phyloP scores from a whole-genome alignment of 306 rosid genomes.

The Dryas alaskensis region DNA sequence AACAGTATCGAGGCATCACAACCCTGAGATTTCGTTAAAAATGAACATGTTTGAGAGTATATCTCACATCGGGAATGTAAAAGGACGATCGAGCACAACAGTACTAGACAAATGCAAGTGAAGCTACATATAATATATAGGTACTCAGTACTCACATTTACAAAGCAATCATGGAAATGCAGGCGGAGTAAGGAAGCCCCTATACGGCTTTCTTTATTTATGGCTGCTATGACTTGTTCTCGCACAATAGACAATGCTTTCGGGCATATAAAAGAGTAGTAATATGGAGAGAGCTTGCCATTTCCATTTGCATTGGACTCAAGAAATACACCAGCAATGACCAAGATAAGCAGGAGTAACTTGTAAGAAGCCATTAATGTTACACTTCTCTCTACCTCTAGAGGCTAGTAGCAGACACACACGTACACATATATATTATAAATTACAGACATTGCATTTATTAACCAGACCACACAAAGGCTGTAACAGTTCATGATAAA shows the following conservation, averaged over 20 bases:
- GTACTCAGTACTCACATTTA: conserved; percentile 37
- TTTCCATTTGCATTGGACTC: conserved; percentile 5
- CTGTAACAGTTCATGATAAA: too few relatives aligned
- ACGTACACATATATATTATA: neutral
- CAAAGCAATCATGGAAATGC: conserved; percentile 71
- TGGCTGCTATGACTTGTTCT: conserved; percentile 39
- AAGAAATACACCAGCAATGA: conserved; percentile 17
- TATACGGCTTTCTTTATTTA: conserved; percentile 36
- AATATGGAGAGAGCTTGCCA: conserved; percentile 25
- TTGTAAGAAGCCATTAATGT: conserved; percentile 38
- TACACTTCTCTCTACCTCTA: neutral
- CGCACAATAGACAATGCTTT: conserved; percentile 36
- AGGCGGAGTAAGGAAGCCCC: conserved; percentile 62
- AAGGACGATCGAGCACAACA: neutral
- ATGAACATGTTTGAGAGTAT: too few relatives aligned
- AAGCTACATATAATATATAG: neutral
- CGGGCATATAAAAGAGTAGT: conserved; percentile 44
- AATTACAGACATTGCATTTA: neutral
- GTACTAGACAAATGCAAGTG: neutral
- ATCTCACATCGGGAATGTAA: too few relatives aligned
- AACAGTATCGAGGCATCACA: conserved; percentile 59
- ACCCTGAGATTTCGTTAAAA: conserved; percentile 33
- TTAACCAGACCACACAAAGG: neutral
- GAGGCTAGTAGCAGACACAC: neutral
- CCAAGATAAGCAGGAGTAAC: conserved; percentile 30